These are phyloP conservation scores for Apium graveolens DNA, from an alignment of 129 eudicot genomes.

Conservation along the genomic window DNA sequence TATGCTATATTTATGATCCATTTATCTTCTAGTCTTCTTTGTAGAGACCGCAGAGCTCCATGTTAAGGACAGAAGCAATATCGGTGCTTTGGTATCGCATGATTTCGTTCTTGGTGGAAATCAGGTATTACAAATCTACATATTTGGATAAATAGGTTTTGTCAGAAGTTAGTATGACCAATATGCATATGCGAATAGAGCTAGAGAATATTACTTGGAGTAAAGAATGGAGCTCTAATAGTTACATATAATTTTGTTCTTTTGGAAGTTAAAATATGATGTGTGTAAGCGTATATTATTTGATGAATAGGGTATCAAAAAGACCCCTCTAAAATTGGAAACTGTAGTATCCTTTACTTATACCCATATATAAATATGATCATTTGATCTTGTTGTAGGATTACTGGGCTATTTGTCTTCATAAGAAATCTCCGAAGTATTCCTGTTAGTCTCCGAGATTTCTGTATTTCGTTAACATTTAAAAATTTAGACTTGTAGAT, in stretches of 20 bases:
- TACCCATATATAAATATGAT: too few relatives aligned
- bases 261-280: not conserved
- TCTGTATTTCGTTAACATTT: too few relatives aligned
- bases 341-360: too few relatives aligned
- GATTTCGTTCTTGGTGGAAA: not conserved
- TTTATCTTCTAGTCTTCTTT: not conserved
- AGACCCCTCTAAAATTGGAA: not conserved
- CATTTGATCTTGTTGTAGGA: too few relatives aligned
- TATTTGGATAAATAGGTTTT: not conserved
- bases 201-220: not conserved
- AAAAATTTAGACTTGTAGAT: too few relatives aligned
- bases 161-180: not conserved
- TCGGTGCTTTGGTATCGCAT: not conserved
- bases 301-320: not conserved
- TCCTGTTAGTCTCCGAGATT: too few relatives aligned
- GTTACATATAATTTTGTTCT: not conserved
- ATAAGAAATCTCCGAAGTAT: too few relatives aligned
- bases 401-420: too few relatives aligned
- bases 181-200: not conserved
- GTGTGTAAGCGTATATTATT: too few relatives aligned
- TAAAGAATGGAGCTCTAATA: not conserved
- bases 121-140: not conserved
- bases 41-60: not conserved
- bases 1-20: not conserved
- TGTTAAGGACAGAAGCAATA: not conserved